Conservation (phyloP, 805 yeast species). For the Diddensiella santjacobensis region DNA sequence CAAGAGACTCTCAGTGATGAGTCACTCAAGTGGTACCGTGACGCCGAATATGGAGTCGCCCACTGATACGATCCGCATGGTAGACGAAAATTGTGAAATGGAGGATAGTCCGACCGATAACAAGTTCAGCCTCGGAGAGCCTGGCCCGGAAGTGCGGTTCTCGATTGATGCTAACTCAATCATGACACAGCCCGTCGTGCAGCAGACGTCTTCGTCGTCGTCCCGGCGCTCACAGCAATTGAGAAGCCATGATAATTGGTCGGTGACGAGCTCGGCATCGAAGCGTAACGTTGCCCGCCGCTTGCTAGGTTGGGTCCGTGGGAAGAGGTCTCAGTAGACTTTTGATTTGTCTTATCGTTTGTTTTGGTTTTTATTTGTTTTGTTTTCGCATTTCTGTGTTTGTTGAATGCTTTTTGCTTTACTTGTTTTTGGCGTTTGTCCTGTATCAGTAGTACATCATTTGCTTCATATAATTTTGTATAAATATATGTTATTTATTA, state of each 20-base stretch:
- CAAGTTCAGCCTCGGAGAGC: conserved; percentile 26
- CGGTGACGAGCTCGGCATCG: conserved; percentile 2
- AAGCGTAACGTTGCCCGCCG: conserved; percentile 18
- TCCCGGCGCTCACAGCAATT: too few species aligned
- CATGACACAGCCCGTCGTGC: conserved; percentile 7
- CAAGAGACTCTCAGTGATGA: conserved; percentile 5
- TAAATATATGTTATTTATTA: neutral
- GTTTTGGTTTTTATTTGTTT: neutral
- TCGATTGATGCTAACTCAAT: conserved; percentile 14
- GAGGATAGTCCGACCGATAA: neutral
- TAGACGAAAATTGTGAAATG: neutral
- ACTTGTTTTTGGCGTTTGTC: neutral
- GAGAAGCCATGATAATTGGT: neutral
- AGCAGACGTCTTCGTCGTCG: conserved; percentile 4
- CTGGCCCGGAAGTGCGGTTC: conserved; percentile 30
- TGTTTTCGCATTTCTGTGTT: neutral
- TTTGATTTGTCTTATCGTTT: too few species aligned
- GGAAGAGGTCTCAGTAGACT: conserved; percentile 7
- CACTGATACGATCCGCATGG: conserved; percentile 1
- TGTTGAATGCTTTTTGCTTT: too few species aligned
- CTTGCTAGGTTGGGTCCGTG: conserved; percentile 29
- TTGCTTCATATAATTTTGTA: neutral
- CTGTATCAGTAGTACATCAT: neutral
- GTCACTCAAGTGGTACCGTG: conserved; percentile 2
- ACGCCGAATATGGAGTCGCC: conserved; percentile 5